Conservation (phyloP, 1,284 basidiomycete genomes). For the Ceratobasidium sp. region DNA sequence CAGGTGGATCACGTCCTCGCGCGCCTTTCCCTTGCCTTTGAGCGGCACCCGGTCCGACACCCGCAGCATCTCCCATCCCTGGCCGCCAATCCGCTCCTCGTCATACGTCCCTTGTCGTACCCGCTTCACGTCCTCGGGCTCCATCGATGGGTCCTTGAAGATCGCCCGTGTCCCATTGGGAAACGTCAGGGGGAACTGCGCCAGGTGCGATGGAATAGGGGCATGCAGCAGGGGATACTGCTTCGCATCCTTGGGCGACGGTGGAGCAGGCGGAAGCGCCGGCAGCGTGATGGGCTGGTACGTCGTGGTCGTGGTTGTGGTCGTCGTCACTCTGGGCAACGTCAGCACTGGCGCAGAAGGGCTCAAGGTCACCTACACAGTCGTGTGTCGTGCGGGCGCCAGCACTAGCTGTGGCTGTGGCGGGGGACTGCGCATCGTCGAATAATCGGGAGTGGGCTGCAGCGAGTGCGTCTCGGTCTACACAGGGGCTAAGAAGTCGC, state of each 20-base stretch:
- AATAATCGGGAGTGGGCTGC: conserved; percentile 8
- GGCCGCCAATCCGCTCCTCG: conserved; percentile 67
- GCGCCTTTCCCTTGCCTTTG: conserved; percentile 50
- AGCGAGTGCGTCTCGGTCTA: conserved; percentile 19
- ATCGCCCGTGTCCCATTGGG: conserved; percentile 77
- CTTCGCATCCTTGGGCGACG: conserved; percentile 76
- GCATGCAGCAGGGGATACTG: conserved; percentile 75
- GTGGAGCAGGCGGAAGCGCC: conserved; percentile 63
- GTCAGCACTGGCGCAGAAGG: background rate
- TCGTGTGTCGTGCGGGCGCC: conserved; percentile 41
- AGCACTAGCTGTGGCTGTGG: conserved; percentile 39
- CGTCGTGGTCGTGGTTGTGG: conserved; percentile 81
- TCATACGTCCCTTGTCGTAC: conserved; percentile 62
- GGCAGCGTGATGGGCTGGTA: conserved; percentile 82
- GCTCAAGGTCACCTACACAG: conserved; percentile 38
- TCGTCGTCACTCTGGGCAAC: conserved; percentile 73
- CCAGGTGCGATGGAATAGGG: conserved; percentile 68
- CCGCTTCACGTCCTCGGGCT: conserved; percentile 58
- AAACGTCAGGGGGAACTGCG: conserved; percentile 75
- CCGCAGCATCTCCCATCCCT: conserved; percentile 74
- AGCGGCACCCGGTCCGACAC: conserved; percentile 56
- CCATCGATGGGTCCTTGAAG: conserved; percentile 53
- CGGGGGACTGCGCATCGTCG: conserved; percentile 32
- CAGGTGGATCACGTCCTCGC: conserved; percentile 63
- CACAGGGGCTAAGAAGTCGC: conserved; percentile 20